Percentiles rank a stretch among this genome's conserved stretches.
Conservation (phyloP, 2,329 filamentous ascomycete genomes). For the Fusarium haematococcum region DNA sequence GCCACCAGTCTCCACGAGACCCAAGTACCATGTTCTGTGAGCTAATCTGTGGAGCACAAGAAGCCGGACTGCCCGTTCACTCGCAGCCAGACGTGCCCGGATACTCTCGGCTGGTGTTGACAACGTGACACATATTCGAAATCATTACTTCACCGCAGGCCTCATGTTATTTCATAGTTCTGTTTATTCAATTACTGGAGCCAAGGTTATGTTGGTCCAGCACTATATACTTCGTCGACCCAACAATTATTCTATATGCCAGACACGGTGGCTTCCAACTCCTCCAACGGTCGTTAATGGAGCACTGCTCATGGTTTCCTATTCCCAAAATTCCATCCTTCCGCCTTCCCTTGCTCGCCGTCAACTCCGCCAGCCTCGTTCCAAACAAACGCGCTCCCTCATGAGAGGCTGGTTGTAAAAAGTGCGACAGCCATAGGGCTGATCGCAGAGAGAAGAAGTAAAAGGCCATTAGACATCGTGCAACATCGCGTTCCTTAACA, state of each 20-base stretch:
- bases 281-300: slow-evolving; percentile 14
- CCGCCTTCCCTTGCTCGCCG: slow-evolving; percentile 24
- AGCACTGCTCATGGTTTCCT: slow-evolving; percentile 39
- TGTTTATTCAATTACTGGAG: slow-evolving; percentile 35
- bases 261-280: slow-evolving; percentile 18
- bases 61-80: neutral
- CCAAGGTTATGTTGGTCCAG: slow-evolving; percentile 30
- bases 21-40: neutral
- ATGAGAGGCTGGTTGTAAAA: slow-evolving; percentile 16
- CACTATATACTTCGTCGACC: slow-evolving; percentile 34
- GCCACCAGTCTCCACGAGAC: neutral
- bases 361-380: slow-evolving; percentile 37
- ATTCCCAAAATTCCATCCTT: slow-evolving; percentile 32
- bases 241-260: slow-evolving; percentile 39
- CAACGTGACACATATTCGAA: neutral
- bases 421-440: slow-evolving; percentile 21
- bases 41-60: neutral
- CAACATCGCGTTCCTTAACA: slow-evolving; percentile 38
- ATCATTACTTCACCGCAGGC: neutral
- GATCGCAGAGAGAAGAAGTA: slow-evolving; percentile 15
- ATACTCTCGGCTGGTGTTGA: neutral
- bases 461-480: slow-evolving; percentile 36
- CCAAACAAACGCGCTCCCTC: slow-evolving; percentile 15
- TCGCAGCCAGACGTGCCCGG: neutral
- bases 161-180: slow-evolving; percentile 10